Conservation (phyloP, 1,284 basidiomycete genomes). For the Phlebopus sp. region DNA sequence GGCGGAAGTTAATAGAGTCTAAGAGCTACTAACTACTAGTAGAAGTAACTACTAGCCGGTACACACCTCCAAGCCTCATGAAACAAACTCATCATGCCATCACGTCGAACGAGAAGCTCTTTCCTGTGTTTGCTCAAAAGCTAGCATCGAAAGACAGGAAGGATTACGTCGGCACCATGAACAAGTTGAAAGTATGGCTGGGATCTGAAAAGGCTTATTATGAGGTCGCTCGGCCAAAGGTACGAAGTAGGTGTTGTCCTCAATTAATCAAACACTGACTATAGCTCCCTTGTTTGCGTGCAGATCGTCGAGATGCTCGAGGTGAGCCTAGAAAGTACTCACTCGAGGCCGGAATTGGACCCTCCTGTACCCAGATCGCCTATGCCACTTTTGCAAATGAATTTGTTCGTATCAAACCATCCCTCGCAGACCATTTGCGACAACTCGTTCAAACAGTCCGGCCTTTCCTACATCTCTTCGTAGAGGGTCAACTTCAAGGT, state of each 20-base stretch:
- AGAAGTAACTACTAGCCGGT: too few species aligned
- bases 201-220: constrained; percentile 33
- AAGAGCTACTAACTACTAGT: too few species aligned
- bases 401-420: constrained; percentile 4
- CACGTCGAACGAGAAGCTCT: constrained; percentile 28
- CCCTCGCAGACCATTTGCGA: constrained; percentile 14
- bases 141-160: constrained; percentile 23
- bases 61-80: constrained; percentile 4
- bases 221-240: constrained; percentile 27
- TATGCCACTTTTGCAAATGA: constrained; percentile 14
- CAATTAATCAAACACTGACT: neutral
- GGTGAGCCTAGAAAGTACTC: constrained; percentile 9
- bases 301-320: constrained; percentile 31
- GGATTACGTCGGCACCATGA: constrained; percentile 17
- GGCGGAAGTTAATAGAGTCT: too few species aligned
- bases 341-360: neutral
- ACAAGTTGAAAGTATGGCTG: constrained; percentile 24
- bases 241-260: constrained; percentile 4
- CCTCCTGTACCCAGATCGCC: constrained; percentile 17
- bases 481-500: constrained; percentile 26
- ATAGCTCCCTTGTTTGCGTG: neutral
- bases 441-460: constrained; percentile 17
- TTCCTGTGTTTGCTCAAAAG: constrained; percentile 28
- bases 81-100: constrained; percentile 17
- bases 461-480: constrained; percentile 22